Conservation (phyloP, 345 rosid genomes). For the Acer negundo region DNA sequence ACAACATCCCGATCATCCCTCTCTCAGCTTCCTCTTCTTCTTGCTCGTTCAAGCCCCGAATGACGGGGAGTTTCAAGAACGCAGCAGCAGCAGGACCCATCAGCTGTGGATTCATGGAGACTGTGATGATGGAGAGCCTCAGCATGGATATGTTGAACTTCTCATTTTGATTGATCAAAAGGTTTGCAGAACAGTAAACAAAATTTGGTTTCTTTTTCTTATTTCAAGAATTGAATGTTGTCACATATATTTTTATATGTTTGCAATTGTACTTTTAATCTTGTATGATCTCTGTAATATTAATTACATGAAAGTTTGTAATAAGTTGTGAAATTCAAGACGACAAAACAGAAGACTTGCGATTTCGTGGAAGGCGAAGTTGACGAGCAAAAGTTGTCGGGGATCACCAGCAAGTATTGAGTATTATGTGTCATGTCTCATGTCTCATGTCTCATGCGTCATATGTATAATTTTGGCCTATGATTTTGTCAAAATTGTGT, state of each 20-base stretch:
- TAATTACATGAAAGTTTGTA: background rate
- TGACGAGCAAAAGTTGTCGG: no score
- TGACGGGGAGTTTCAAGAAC: constrained; percentile 32
- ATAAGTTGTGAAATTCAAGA: no score
- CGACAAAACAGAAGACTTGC: no score
- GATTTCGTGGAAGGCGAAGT: no score
- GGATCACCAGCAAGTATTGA: no score
- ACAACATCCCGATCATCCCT: constrained; percentile 51
- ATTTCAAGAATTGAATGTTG: no score
- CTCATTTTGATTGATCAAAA: constrained; percentile 30
- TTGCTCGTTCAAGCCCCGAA: constrained; percentile 35
- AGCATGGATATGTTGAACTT: constrained; percentile 63
- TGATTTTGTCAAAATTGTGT: no score
- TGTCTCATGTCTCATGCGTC: no score
- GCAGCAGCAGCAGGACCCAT: constrained; percentile 24
- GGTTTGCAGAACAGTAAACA: no score
- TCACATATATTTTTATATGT: background rate
- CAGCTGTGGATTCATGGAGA: constrained; percentile 52
- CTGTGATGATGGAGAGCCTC: constrained; percentile 55
- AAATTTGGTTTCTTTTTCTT: no score
- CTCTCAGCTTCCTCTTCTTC: constrained; percentile 32
- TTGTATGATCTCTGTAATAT: background rate
- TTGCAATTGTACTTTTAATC: background rate
- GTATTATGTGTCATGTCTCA: no score
- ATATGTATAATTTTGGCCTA: no score